A percentile compares a stretch with the other conserved stretches of the same genome.
Evolutionary conservation across 495 filamentous ascomycete species (phyloP).

Genomic region (Achaetomiella virescens): DNA sequence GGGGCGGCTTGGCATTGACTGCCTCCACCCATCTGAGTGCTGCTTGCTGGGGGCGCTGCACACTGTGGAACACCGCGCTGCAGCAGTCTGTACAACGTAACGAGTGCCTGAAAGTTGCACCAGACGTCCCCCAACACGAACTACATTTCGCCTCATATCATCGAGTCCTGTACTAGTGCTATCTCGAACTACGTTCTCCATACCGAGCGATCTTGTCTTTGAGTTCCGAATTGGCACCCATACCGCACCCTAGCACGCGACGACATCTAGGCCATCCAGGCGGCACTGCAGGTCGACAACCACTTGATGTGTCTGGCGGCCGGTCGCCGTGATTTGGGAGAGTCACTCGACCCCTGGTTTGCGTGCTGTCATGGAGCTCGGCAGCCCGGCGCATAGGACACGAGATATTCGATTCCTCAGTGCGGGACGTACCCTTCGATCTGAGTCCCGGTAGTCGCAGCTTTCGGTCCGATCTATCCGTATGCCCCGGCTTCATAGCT

Average conservation of each 20-base stretch:
- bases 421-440: not conserved
- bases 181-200: not conserved
- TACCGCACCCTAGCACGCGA: not conserved
- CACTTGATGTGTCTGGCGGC: constrained; percentile 15
- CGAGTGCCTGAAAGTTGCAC: constrained; percentile 16
- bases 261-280: not conserved
- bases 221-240: not conserved
- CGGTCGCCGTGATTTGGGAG: constrained; percentile 15
- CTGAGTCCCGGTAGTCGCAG: constrained; percentile 1
- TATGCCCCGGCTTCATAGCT: constrained; percentile 18
- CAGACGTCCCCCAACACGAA: constrained; percentile 4
- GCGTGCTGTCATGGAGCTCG: constrained; percentile 29
- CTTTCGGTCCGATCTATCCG: constrained; percentile 9
- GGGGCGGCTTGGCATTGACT: constrained; percentile 1
- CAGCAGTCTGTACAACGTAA: not conserved
- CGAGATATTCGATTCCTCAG: constrained; percentile 14
- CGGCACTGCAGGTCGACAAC: not conserved
- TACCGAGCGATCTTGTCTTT: not conserved
- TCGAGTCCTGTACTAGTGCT: not conserved
- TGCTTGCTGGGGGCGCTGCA: not conserved
- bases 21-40: not conserved
- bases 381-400: constrained; percentile 20
- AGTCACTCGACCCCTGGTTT: not conserved
- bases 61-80: not conserved
- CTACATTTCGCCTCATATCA: not conserved